Evolutionary conservation across 2,329 filamentous ascomycete genomes (phyloP).

Genomic region (Didymella exigua): DNA sequence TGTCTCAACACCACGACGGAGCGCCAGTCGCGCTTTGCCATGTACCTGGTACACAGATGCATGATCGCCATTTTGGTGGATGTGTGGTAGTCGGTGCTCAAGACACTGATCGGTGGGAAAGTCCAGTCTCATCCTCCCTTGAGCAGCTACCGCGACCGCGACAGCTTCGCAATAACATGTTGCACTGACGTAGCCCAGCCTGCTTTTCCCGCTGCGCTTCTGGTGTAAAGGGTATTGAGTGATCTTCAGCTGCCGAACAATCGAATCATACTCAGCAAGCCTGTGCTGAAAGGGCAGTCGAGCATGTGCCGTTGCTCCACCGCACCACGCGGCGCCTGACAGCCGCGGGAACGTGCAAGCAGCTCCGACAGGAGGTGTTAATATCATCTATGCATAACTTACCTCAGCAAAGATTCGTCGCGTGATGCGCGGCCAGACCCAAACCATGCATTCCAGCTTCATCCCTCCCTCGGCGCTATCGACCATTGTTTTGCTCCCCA

Average conservation of each 20-base stretch:
- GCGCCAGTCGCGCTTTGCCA: slow-evolving; percentile 9
- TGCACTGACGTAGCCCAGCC: slow-evolving; percentile 20
- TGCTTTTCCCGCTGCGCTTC: not conserved
- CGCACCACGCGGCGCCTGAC: slow-evolving; percentile 9
- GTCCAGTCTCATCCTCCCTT: slow-evolving; percentile 20
- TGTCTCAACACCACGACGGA: slow-evolving; percentile 4
- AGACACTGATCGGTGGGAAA: slow-evolving; percentile 8
- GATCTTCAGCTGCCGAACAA: not conserved
- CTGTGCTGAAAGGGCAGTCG: not conserved
- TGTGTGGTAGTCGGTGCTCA: slow-evolving; percentile 1
- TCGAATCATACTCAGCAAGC: not conserved
- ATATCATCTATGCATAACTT: slow-evolving; percentile 4
- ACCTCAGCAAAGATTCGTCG: slow-evolving; percentile 2
- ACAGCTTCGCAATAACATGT: slow-evolving; percentile 5
- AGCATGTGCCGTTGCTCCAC: slow-evolving; percentile 1
- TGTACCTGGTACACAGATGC: slow-evolving; percentile 15
- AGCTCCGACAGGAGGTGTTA: not conserved
- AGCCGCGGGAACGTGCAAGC: slow-evolving; percentile 9
- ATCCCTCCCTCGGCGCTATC: slow-evolving; percentile 31
- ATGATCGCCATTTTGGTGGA: not conserved
- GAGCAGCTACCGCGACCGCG: not conserved
- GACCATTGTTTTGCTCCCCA: slow-evolving; percentile 36
- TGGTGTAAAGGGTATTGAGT: not conserved
- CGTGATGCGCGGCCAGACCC: slow-evolving; percentile 16
- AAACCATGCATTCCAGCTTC: slow-evolving; percentile 31